phyloP scores from a whole-genome alignment of 345 rosid genomes.

The Syzygium aqueum region DNA sequence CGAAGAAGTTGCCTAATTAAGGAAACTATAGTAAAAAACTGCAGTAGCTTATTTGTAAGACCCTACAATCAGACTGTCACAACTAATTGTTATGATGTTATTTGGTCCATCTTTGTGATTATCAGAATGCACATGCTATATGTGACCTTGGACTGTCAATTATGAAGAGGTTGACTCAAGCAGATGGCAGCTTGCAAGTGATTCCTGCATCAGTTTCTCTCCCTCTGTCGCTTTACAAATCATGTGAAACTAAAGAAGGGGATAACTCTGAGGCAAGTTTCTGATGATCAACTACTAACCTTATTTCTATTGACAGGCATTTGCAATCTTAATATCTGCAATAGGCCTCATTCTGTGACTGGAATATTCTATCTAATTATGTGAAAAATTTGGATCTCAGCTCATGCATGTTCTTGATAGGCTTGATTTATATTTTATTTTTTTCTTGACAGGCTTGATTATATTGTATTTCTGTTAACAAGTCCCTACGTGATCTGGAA shows the following conservation, averaged over 20 bases:
- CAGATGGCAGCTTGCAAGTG: constrained; percentile 36
- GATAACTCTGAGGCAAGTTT: constrained; percentile 48
- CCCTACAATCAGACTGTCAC: not conserved
- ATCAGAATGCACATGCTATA: constrained; percentile 84
- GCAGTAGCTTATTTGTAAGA: not conserved
- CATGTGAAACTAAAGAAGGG: constrained; percentile 45
- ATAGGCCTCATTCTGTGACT: not conserved
- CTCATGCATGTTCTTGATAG: not conserved
- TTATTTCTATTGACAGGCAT: not conserved
- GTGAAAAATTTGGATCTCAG: not conserved
- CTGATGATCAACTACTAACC: not conserved
- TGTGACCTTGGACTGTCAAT: constrained; percentile 84
- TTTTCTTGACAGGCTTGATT: not conserved
- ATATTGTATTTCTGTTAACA: not conserved
- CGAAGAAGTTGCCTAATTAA: not conserved
- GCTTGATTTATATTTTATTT: not conserved
- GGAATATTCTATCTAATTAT: not conserved
- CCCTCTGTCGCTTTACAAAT: constrained; percentile 61
- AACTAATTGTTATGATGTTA: not conserved
- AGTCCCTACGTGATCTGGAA: not conserved
- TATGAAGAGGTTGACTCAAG: constrained; percentile 40
- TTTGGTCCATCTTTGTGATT: constrained; percentile 7
- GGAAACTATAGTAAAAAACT: not conserved
- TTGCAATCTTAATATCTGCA: not conserved
- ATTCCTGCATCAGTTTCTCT: constrained; percentile 30